Evolutionary conservation across 768 basidiomycete species (phyloP).

Genomic region (Amanita inopinata): DNA sequence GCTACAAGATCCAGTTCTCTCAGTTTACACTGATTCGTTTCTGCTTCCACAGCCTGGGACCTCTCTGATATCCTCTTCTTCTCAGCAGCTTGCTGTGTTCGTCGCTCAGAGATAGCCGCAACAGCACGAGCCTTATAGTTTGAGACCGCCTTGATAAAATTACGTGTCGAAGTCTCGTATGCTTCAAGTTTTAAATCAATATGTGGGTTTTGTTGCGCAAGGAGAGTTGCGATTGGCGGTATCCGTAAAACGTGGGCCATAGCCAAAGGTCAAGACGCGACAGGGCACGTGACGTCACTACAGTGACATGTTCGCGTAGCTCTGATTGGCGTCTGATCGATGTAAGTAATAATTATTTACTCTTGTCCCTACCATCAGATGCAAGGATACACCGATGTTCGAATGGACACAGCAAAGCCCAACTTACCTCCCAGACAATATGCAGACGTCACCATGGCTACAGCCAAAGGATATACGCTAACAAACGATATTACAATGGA

Average conservation of each 20-base stretch:
- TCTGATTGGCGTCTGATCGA: too few species aligned
- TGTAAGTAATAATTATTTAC: too few species aligned
- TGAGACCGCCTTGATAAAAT: constrained; percentile 64
- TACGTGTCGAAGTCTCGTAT: constrained; percentile 58
- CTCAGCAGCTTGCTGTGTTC: constrained; percentile 49
- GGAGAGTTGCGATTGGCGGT: too few species aligned
- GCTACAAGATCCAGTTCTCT: constrained; percentile 72
- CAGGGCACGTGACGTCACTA: too few species aligned
- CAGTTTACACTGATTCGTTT: constrained; percentile 68
- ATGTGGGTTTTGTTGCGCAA: constrained; percentile 43
- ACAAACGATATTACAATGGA: constrained; percentile 60
- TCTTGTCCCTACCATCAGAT: too few species aligned
- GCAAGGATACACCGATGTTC: constrained; percentile 8
- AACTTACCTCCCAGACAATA: neutral
- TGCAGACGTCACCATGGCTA: constrained; percentile 43
- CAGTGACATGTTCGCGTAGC: too few species aligned
- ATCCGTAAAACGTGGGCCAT: too few species aligned
- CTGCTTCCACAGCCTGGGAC: constrained; percentile 49
- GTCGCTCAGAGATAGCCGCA: constrained; percentile 56
- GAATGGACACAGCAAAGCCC: constrained; percentile 18
- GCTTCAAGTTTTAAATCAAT: constrained; percentile 55
- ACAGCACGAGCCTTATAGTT: constrained; percentile 67
- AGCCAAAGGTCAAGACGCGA: too few species aligned
- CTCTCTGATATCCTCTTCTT: constrained; percentile 57
- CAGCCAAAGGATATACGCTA: constrained; percentile 43